Evolutionary conservation across 1,284 basidiomycete genomes (phyloP), one percentile per base, ranked within the genome.

Genomic region (Golubevia sp.): DNA sequence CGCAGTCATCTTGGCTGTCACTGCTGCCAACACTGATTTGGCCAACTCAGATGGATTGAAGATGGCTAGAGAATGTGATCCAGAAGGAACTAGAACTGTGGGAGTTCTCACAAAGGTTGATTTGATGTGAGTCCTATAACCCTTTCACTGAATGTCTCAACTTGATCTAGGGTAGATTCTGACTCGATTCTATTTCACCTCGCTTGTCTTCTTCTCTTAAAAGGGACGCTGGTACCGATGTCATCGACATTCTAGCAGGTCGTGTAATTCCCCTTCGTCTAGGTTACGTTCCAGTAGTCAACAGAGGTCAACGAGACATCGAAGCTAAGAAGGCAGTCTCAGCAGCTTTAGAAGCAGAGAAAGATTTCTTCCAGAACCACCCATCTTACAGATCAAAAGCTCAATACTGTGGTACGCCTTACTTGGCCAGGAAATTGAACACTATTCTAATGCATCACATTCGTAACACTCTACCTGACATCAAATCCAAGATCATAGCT

Each of bases 391-490:
- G 93, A 79, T 89, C 90, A 83, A 98, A 98, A 85, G 89, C 93
- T 6, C 91, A 94, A 77, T 99, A 94, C 85, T 99, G 96, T 77
- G 96, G 96, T 67, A 99, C 96, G 1, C 94, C 96, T 6, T 99
- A 96, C 90, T 89, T 99, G 56, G 94, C 96, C 0, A 89, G 93
- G 71, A 97, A 97, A 86, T 90, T 99, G 70, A 99, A 98, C 85
- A 91, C 93, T 92, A 95, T 98, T 82, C 89, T 98, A 62, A 97
- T 97, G 93, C 93, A 96, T 85, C 96, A 97, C 85, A 97, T 99
- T 84, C 92, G 93, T 66, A 90, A 93, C 63, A 97, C 94, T 7
- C 88, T 99, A 21, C 96, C 96, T 44, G 96, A 98, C 84, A 98
- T 98, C 87, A 98, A 98, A 86, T 88, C 90, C 7, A 91, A 93